These are phyloP conservation scores for Alternaria rosae DNA, from an alignment of 2,329 filamentous ascomycete genomes.

Conservation along the genomic window DNA sequence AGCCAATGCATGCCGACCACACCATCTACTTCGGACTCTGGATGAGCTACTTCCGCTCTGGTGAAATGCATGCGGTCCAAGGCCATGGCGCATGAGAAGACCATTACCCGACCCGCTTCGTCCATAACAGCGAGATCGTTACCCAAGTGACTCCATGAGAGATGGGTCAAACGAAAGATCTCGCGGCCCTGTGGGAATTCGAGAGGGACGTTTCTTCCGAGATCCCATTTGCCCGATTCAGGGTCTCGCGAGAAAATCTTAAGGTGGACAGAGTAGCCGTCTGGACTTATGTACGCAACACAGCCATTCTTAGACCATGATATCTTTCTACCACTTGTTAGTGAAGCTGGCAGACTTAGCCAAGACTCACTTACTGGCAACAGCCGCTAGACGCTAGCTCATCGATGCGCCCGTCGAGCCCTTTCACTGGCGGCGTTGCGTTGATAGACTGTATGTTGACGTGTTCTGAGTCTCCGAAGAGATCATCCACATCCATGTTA, in stretches of 20 bases:
- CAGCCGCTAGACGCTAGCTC: conserved; percentile 78
- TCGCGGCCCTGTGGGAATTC: conserved; percentile 68
- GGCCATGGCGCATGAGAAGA: conserved; percentile 74
- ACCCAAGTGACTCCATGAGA: conserved; percentile 80
- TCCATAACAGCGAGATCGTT: conserved; percentile 87
- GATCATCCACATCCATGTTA: conserved; percentile 53
- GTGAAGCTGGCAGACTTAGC: background rate
- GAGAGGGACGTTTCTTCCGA: conserved; percentile 76
- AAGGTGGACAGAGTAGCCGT: conserved; percentile 74
- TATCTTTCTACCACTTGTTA: conserved; percentile 66
- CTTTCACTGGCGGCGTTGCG: conserved; percentile 65
- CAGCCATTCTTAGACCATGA: conserved; percentile 89
- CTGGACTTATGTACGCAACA: conserved; percentile 79
- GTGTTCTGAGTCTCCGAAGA: conserved; percentile 62
- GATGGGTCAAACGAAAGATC: conserved; percentile 74
- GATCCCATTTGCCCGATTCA: conserved; percentile 74
- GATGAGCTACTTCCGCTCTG: conserved; percentile 70
- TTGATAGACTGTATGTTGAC: conserved; percentile 65
- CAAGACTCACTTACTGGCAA: conserved; percentile 72
- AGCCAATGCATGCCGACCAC: conserved; percentile 91
- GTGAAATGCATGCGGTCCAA: conserved; percentile 74
- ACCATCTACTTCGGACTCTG: conserved; percentile 75
- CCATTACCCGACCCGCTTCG: conserved; percentile 75
- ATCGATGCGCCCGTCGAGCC: conserved; percentile 75
- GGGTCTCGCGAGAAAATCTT: conserved; percentile 74